phyloP scores from a whole-genome alignment of 2,329 filamentous ascomycete genomes.

The Cladobotryum protrusum region DNA sequence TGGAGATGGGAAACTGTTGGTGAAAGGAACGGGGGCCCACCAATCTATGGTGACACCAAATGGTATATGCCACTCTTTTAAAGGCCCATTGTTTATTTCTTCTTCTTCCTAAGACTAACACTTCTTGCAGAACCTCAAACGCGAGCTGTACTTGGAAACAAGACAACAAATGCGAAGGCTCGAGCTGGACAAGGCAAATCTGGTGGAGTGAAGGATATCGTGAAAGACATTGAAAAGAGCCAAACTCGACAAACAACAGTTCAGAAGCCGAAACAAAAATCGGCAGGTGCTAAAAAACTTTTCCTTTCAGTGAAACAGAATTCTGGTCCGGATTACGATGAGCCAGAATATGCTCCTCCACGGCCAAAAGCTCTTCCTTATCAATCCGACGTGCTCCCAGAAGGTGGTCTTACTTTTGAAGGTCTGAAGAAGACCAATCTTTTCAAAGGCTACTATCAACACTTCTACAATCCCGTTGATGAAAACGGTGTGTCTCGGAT shows the following conservation, averaged over 20 bases:
- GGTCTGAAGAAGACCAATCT: slow-evolving; percentile 53
- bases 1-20: slow-evolving; percentile 38
- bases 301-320: slow-evolving; percentile 52
- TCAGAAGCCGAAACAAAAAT: slow-evolving; percentile 55
- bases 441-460: slow-evolving; percentile 55
- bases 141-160: slow-evolving; percentile 81
- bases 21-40: slow-evolving; percentile 42
- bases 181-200: slow-evolving; percentile 62
- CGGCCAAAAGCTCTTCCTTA: slow-evolving; percentile 60
- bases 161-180: slow-evolving; percentile 92
- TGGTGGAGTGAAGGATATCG: slow-evolving; percentile 54
- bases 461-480: slow-evolving; percentile 57
- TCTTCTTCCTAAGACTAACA: slow-evolving; percentile 9
- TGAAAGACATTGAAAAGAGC: slow-evolving; percentile 57
- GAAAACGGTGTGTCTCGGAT: slow-evolving; percentile 59
- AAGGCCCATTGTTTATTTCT: not conserved
- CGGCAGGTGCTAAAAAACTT: slow-evolving; percentile 54
- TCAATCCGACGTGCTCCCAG: slow-evolving; percentile 62
- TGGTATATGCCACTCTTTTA: slow-evolving; percentile 46
- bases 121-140: slow-evolving; percentile 38
- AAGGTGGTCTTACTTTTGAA: slow-evolving; percentile 49
- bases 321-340: slow-evolving; percentile 50
- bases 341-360: slow-evolving; percentile 87
- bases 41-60: slow-evolving; percentile 69
- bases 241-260: slow-evolving; percentile 52